Base-by-base conservation (phyloP, 2,329 filamentous ascomycete species). In the Nigrospora oryzae region DNA sequence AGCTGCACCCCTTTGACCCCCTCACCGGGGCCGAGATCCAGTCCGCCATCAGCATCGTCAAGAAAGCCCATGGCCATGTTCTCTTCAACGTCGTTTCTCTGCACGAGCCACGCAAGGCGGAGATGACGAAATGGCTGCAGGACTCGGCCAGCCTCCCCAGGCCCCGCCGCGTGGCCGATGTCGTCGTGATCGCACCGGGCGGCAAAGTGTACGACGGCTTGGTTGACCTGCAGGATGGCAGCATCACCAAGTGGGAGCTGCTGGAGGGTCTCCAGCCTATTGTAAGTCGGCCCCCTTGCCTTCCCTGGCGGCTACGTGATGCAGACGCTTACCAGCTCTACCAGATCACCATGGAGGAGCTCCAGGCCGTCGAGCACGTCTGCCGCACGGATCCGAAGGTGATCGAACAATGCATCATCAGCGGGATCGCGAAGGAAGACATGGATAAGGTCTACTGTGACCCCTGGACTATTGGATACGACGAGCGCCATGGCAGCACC, bases 401-500 rank as follows among this genome's bases (percentile, higher is more conserved):
- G 48, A 93, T 95, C 53, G 88, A 95, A 65, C 89, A 95, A 64
- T 96, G 90, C 58, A 78, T 77, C 7, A 77, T 95, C 48, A 77
- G 89, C 47, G 90, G 90, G 1, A 87, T 96, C 48, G 79, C 87
- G 12, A 75, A 74, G 46, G 75, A 86, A 53, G 86, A 95, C 49
- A 95, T 96, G 90, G 71, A 93, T 71, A 95, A 95, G 67, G 87
- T 96, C 40, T 95, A 94, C 70, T 95, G 89, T 64, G 90, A 96
- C 61, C 89, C 88, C 11, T 96, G 90, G 90, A 95, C 90, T 1
- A 95, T 96, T 63, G 90, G 90, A 40, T 95, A 89, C 60, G 90
- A 96, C 56, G 87, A 94, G 68, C 83, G 90, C 38, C 93, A 89
- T 56, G 90, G 89, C 49, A 91, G 69, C 61, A 72, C 72, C 37